Base-by-base conservation (phyloP, 441 rosid species). In the Gossypium davidsonii region DNA sequence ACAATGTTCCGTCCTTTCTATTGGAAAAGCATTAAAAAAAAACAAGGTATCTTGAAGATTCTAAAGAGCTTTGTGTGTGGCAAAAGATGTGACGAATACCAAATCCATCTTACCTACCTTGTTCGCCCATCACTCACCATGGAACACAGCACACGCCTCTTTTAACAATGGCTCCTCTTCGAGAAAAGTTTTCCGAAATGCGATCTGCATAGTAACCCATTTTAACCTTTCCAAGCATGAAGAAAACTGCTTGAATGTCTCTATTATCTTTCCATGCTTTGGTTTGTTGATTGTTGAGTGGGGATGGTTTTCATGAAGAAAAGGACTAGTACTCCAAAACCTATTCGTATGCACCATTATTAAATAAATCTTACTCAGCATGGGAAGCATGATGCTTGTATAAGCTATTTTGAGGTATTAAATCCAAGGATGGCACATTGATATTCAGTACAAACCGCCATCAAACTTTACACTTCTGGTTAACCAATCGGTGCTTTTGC, bases 41-140 rank as follows among this genome's bases (percentile, higher is more conserved):
- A 23, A 63, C 46, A 25, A 17, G 73, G 77, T 17, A 71, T 78
- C 77, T 71, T 49, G 34, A 67, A 76, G 83, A 78, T 80, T 80
- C 83, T 62, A 44, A 48, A 23, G 65, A 44, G 49, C 3, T 44
- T 44, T 12, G 34, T 28, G 34, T 42, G 57, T 20, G 58, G 49
- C 12, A 23, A 14, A 51, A 57, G 53, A 76, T 72, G 76, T 44
- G 79, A 72, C 56, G 48, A n/a, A 56, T 74, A 69, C 74, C 74
- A 11, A 52, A 1, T 14, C n/a, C 14, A 18, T 42, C 48, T 11
- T 28, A 4, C 34, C 34, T 15, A 1, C 0, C 53, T 34, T 26
- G 2, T 57, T 4, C 3, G 1, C 3, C 11, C 25, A 18, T 28
- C 9, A 49, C 7, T 46, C 68, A 8, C 17, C 52, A 48, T 48